phyloP scores from a whole-genome alignment of 1,284 basidiomycete species.

The Sporisorium graminicola region DNA sequence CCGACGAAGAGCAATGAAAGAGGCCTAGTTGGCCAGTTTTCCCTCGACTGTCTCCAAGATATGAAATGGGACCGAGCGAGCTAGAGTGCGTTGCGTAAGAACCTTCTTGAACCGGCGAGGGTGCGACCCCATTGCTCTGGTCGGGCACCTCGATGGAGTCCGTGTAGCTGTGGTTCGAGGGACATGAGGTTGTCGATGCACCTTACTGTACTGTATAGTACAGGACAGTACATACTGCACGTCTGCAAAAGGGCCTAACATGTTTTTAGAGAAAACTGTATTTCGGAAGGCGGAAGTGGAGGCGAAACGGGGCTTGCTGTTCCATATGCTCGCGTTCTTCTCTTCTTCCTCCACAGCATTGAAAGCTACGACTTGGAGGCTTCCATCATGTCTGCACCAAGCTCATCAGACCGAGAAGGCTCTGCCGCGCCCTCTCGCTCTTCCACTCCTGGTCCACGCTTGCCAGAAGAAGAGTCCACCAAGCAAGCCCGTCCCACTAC shows the following conservation, averaged over 20 bases:
- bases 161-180: constrained; percentile 3
- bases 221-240: too few relatives aligned
- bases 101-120: not conserved
- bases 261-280: too few relatives aligned
- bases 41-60: not conserved
- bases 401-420: not conserved
- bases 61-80: not conserved
- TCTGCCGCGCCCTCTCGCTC: constrained; percentile 12
- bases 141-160: constrained; percentile 3
- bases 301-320: not conserved
- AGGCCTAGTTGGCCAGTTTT: not conserved
- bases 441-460: constrained; percentile 11
- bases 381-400: not conserved
- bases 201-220: too few relatives aligned
- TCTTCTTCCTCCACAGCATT: not conserved
- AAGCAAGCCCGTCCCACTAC: not conserved
- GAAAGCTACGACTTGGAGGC: not conserved
- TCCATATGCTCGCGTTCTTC: not conserved
- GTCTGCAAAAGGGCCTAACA: not conserved
- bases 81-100: not conserved
- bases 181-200: constrained; percentile 2
- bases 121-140: constrained; percentile 8
- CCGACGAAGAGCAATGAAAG: not conserved
- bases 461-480: not conserved
- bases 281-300: constrained; percentile 6